Evolutionary conservation across 495 filamentous ascomycete genomes (phyloP), one percentile per base, ranked within the genome.

Genomic region (Penicilliopsis zonata): DNA sequence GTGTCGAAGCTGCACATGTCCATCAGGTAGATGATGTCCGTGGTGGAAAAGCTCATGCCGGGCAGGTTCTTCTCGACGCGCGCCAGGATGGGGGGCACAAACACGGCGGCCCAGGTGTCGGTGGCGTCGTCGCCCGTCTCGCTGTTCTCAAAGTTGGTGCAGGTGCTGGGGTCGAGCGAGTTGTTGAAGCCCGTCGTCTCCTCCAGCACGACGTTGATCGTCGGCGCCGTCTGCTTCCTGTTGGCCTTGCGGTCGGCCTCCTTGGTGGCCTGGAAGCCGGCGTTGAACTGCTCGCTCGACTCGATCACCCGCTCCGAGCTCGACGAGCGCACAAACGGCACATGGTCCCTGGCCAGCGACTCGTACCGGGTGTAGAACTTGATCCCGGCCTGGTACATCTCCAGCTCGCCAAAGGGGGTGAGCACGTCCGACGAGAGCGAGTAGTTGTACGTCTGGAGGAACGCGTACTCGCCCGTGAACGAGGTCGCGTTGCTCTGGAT

Each of bases 1-100:
- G 82, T 86, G 36, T 78, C 67, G 49, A 85, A 94, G 0, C 84
- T 72, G 48, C 86, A 94, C 24, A 94, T 57, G 46, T 92, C 86
- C 82, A 94, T 88, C 10, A 94, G 50, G 17, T 60, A 60, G 41
- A 82, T 61, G 5, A 74, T 67, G 9, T 86, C 70, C 10, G 50
- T 25, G 6, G 50, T 38, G 1, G 69, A 63, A 15, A 93, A 52
- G 14, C 71, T 70, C 0, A 70, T 67, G 2, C 75, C 73, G 0
- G 68, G 65, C 1, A 94, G 61, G 24, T 72, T 55, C 8, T 44
- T 30, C 42, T 82, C 79, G 19, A 92, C 49, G 6, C 82, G 70
- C 2, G 57, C 43, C 1, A 60, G 63, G 33, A 92, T 80, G 3
- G 71, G 44, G 0, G 75, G 70, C 0, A 66, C 54, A 45, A 86